These are phyloP conservation scores for Phytophthora melonis DNA, from an alignment of 352 stramenopile genomes.

Conservation along the genomic window DNA sequence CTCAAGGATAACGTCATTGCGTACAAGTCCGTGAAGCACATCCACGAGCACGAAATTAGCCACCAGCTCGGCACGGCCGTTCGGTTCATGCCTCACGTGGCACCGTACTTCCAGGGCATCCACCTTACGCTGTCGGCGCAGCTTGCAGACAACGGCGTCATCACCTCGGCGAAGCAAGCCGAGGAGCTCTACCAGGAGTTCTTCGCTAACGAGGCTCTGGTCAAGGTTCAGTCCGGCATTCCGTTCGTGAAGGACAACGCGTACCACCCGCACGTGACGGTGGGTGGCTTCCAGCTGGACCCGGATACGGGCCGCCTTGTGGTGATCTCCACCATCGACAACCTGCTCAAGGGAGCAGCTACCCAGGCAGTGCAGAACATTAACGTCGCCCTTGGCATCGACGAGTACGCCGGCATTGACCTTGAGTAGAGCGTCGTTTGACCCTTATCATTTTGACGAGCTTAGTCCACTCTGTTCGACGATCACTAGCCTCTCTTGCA, in stretches of 20 bases:
- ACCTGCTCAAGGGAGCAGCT: constrained; percentile 94
- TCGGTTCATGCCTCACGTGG: constrained; percentile 95
- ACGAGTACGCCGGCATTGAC: constrained; percentile 85
- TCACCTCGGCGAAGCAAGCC: constrained; percentile 73
- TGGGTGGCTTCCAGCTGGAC: constrained; percentile 92
- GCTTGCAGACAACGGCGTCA: constrained; percentile 61
- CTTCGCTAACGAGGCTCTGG: constrained; percentile 87
- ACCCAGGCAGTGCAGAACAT: constrained; percentile 96
- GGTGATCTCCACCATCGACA: constrained; percentile 93
- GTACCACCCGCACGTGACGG: constrained; percentile 75
- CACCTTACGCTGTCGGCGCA: constrained; percentile 90
- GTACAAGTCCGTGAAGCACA: constrained; percentile 93
- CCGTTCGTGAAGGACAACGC: constrained; percentile 85
- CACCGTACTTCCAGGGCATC: constrained; percentile 95
- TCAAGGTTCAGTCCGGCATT: constrained; percentile 78
- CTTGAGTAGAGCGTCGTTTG: constrained; percentile 37
- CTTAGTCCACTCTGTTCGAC: constrained; percentile 13
- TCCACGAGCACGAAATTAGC: constrained; percentile 90
- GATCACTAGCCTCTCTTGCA: neutral
- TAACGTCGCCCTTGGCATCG: constrained; percentile 93
- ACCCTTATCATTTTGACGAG: constrained; percentile 16
- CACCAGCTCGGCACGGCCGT: constrained; percentile 84
- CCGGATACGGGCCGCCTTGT: constrained; percentile 86
- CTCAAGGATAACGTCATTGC: constrained; percentile 90
- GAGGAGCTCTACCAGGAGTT: constrained; percentile 81